Conservation (phyloP, 148 eudicot species). For the Simmondsia chinensis region DNA sequence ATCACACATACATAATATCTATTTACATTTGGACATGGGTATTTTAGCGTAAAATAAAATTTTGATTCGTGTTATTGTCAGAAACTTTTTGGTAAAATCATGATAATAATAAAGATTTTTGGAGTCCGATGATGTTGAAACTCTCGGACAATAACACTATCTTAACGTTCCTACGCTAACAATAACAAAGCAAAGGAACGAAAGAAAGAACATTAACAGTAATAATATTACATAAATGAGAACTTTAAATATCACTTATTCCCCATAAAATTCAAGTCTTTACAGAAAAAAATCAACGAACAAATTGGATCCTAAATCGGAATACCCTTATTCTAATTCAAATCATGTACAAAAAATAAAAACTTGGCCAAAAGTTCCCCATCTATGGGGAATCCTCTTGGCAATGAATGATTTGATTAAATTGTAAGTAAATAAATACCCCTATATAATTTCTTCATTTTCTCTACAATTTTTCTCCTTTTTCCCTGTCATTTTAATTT, state of each 20-base stretch:
- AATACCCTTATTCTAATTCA: slow-evolving; percentile 19
- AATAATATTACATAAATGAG: no score
- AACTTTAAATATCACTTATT: slow-evolving; percentile 2
- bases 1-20: no score
- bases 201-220: no score
- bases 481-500: neutral
- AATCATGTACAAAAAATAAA: slow-evolving; percentile 27
- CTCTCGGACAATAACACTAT: no score
- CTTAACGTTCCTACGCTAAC: no score
- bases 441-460: slow-evolving; percentile 14
- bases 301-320: slow-evolving; percentile 19
- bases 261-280: slow-evolving; percentile 5
- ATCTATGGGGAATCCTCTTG: slow-evolving; percentile 12
- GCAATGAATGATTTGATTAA: slow-evolving; percentile 18
- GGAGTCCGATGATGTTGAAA: no score
- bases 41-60: no score
- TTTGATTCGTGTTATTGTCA: no score
- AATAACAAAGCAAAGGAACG: no score
- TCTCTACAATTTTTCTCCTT: slow-evolving; percentile 12
- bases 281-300: slow-evolving; percentile 26
- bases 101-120: no score
- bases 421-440: neutral
- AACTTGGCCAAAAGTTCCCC: slow-evolving; percentile 14
- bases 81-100: no score
- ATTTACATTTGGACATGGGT: no score